A percentile compares a stretch with the other conserved stretches of the same genome.
Conservation (phyloP, 2,329 filamentous ascomycete genomes). For the Anthostomella pinea region DNA sequence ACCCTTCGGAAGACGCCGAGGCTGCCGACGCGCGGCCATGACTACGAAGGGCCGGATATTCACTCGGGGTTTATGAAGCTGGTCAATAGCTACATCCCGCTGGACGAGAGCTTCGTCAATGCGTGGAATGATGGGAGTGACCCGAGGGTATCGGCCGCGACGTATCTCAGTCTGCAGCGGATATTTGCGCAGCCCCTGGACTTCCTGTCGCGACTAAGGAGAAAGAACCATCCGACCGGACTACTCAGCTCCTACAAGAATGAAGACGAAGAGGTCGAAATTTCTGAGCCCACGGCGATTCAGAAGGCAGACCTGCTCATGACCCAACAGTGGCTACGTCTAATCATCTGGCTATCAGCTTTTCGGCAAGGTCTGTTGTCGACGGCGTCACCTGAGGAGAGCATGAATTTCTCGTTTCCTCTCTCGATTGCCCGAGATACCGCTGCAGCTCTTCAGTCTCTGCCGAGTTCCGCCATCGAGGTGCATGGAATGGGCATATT, state of each 20-base stretch:
- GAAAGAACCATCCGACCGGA: conserved; percentile 7
- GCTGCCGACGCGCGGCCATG: conserved; percentile 49
- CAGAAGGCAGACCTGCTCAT: conserved; percentile 68
- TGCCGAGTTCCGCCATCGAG: conserved; percentile 42
- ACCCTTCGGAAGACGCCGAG: conserved; percentile 58
- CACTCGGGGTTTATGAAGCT: conserved; percentile 59
- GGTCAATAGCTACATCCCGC: conserved; percentile 58
- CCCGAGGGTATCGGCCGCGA: conserved; percentile 32
- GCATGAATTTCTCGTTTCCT: conserved; percentile 61
- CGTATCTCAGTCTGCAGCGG: conserved; percentile 35
- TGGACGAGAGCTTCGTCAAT: conserved; percentile 61
- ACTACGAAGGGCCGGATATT: conserved; percentile 51
- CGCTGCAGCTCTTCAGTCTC: conserved; percentile 40
- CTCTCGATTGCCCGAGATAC: conserved; percentile 61
- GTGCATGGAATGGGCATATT: conserved; percentile 50
- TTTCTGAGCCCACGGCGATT: conserved; percentile 54
- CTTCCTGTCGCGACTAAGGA: conserved; percentile 26
- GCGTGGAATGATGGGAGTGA: conserved; percentile 60
- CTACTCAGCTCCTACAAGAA: background rate
- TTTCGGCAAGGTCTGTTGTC: conserved; percentile 64
- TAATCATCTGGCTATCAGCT: conserved; percentile 71
- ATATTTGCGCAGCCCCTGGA: conserved; percentile 32
- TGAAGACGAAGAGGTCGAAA: conserved; percentile 39
- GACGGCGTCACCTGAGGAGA: conserved; percentile 53
- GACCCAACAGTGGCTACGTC: conserved; percentile 68